phyloP scores from a whole-genome alignment of 1,139 yeast species.

The Yarrowia galli region DNA sequence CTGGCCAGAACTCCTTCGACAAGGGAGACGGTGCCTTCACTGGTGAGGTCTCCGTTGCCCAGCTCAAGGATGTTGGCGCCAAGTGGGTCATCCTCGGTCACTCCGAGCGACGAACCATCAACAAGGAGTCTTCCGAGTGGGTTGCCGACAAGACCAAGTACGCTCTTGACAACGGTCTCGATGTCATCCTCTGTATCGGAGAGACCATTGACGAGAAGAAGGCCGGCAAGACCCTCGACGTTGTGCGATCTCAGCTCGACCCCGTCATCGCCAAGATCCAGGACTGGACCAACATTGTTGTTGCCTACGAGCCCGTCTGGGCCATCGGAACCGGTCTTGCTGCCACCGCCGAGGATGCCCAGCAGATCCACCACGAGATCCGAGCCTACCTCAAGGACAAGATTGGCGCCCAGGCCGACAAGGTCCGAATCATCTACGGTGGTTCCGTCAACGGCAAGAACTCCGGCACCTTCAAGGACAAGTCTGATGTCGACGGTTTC shows the following conservation, averaged over 20 bases:
- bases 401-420: slow-evolving; percentile 82
- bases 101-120: slow-evolving; percentile 96
- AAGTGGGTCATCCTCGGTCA: slow-evolving; percentile 97
- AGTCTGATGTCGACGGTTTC: slow-evolving; percentile 96
- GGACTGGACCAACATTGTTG: slow-evolving; percentile 92
- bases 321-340: slow-evolving; percentile 99
- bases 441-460: slow-evolving; percentile 98
- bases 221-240: slow-evolving; percentile 82
- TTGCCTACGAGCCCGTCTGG: slow-evolving; percentile 99
- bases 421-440: slow-evolving; percentile 93
- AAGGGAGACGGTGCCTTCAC: slow-evolving; percentile 97
- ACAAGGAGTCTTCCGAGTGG: slow-evolving; percentile 89
- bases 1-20: slow-evolving; percentile 90
- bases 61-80: slow-evolving; percentile 90
- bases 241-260: slow-evolving; percentile 86
- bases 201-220: slow-evolving; percentile 96
- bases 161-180: slow-evolving; percentile 86
- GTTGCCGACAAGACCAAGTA: slow-evolving; percentile 94
- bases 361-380: slow-evolving; percentile 83
- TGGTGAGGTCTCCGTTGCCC: slow-evolving; percentile 92
- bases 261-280: slow-evolving; percentile 83
- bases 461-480: slow-evolving; percentile 88
- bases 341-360: slow-evolving; percentile 98
- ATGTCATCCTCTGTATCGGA: slow-evolving; percentile 95
- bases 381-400: slow-evolving; percentile 80